These are phyloP conservation scores for Oemleria cerasiformis DNA, from an alignment of 306 rosid species.

Conservation along the genomic window DNA sequence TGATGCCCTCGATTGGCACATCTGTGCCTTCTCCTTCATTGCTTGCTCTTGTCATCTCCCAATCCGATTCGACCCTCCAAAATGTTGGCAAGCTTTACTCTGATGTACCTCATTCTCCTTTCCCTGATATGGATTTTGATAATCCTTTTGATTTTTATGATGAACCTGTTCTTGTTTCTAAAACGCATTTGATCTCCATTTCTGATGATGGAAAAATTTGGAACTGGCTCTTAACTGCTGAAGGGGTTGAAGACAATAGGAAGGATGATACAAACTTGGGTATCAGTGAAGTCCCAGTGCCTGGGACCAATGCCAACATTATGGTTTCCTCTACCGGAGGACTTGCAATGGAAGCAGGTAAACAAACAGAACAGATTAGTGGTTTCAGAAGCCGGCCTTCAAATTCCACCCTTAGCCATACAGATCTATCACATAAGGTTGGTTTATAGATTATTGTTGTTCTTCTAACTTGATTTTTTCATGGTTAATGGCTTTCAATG, in stretches of 20 bases:
- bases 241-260: slow-evolving; percentile 52
- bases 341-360: slow-evolving; percentile 38
- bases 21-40: slow-evolving; percentile 83
- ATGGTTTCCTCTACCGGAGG: slow-evolving; percentile 40
- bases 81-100: slow-evolving; percentile 58
- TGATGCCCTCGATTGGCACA: slow-evolving; percentile 92
- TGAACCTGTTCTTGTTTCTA: slow-evolving; percentile 52
- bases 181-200: slow-evolving; percentile 75
- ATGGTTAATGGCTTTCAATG: slow-evolving; percentile 16
- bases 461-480: background rate
- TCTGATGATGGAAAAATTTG: slow-evolving; percentile 96
- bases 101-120: slow-evolving; percentile 63
- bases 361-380: slow-evolving; percentile 33
- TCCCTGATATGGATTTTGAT: slow-evolving; percentile 65
- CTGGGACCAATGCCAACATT: slow-evolving; percentile 35
- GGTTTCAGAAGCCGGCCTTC: slow-evolving; percentile 33
- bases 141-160: slow-evolving; percentile 80
- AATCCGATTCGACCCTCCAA: slow-evolving; percentile 73
- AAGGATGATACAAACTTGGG: slow-evolving; percentile 44
- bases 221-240: slow-evolving; percentile 89
- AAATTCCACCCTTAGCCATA: slow-evolving; percentile 39
- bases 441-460: slow-evolving; percentile 21
- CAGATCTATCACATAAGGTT: slow-evolving; percentile 65
- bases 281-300: slow-evolving; percentile 30
- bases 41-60: slow-evolving; percentile 68